Conservation (phyloP, 208 protist genomes). For the Trypanosoma congolense region DNA sequence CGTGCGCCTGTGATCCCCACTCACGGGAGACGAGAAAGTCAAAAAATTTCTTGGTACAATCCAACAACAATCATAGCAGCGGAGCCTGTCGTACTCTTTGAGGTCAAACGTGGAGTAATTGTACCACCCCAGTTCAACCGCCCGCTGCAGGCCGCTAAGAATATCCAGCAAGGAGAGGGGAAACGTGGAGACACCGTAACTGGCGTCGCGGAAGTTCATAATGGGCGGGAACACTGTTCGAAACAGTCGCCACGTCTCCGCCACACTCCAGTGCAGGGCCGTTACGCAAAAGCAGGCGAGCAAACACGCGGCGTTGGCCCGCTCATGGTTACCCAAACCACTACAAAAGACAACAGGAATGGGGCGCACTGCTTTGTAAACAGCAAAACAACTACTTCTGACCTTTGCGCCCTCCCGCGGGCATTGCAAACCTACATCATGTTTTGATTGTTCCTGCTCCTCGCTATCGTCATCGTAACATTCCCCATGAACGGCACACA, state of each 20-base stretch:
- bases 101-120: constrained; percentile 87
- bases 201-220: constrained; percentile 92
- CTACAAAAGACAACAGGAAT: constrained; percentile 51
- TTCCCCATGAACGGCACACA: constrained; percentile 18
- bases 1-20: constrained; percentile 20
- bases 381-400: background rate
- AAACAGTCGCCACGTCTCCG: constrained; percentile 58
- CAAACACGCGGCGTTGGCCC: constrained; percentile 84
- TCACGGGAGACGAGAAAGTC: constrained; percentile 85
- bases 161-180: constrained; percentile 81
- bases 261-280: constrained; percentile 47
- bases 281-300: constrained; percentile 72
- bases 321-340: constrained; percentile 64
- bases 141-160: constrained; percentile 65
- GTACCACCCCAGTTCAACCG: constrained; percentile 65
- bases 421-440: no score
- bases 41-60: constrained; percentile 92
- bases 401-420: background rate
- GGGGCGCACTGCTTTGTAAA: background rate
- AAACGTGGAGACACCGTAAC: constrained; percentile 70
- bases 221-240: constrained; percentile 69
- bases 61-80: constrained; percentile 91
- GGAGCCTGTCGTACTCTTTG: constrained; percentile 81
- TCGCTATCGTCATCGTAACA: constrained; percentile 3
- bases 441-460: background rate